Conservation (phyloP, 2,329 filamentous ascomycete species). For the Fusarium camptoceras region DNA sequence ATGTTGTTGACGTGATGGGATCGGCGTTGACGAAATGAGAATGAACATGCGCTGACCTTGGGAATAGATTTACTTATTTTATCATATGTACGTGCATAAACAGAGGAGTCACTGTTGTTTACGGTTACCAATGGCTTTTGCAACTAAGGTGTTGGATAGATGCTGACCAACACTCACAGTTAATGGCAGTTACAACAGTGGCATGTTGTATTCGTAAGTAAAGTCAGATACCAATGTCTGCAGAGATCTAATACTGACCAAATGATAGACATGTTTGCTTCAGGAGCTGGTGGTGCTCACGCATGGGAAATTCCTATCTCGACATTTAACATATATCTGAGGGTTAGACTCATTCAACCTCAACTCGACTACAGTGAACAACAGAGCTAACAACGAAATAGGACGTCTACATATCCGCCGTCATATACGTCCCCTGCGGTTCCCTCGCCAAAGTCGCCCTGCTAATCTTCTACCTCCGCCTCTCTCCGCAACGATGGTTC, state of each 20-base stretch:
- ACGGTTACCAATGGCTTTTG: neutral
- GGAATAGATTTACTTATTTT: slow-evolving; percentile 33
- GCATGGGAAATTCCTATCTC: slow-evolving; percentile 49
- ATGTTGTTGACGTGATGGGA: neutral
- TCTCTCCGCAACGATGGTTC: slow-evolving; percentile 53
- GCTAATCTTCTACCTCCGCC: slow-evolving; percentile 53
- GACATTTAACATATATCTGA: slow-evolving; percentile 44
- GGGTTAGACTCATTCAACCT: slow-evolving; percentile 18
- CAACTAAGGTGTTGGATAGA: neutral
- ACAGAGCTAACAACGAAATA: slow-evolving; percentile 11
- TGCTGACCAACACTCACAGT: slow-evolving; percentile 18
- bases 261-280: slow-evolving; percentile 47
- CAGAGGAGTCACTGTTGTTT: neutral
- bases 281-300: slow-evolving; percentile 46
- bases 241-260: neutral
- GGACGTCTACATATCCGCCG: slow-evolving; percentile 46
- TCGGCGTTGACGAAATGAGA: neutral
- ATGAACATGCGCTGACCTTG: slow-evolving; percentile 10
- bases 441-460: slow-evolving; percentile 54
- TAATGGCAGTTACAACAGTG: slow-evolving; percentile 34
- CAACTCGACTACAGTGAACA: rapidly evolving
- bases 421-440: slow-evolving; percentile 52
- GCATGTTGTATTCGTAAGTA: slow-evolving; percentile 38
- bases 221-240: neutral
- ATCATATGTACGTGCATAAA: slow-evolving; percentile 28